phyloP scores from a whole-genome alignment of 108 stramenopile species.

The Heterococcus sp. region DNA sequence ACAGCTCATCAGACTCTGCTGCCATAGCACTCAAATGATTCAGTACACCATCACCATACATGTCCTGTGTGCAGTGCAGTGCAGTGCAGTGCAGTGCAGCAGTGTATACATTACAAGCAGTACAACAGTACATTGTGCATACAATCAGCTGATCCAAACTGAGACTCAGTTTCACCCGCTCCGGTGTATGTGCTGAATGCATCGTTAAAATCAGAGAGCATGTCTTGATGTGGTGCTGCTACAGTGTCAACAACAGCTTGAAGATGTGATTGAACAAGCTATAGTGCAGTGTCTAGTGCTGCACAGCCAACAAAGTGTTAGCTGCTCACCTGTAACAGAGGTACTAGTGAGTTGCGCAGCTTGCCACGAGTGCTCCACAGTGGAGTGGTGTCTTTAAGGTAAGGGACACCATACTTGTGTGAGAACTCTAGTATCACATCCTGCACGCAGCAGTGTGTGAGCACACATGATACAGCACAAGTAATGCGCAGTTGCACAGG shows the following conservation, averaged over 20 bases:
- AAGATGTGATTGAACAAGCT: background rate
- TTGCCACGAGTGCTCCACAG: constrained; percentile 94
- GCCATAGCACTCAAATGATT: constrained; percentile 47
- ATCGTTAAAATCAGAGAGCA: background rate
- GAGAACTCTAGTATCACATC: constrained; percentile 78
- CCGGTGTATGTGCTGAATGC: background rate
- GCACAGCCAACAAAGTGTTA: background rate
- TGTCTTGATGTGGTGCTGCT: background rate
- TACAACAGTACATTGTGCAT: no score
- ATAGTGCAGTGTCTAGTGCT: background rate
- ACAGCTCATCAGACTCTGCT: constrained; percentile 45
- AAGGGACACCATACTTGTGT: constrained; percentile 85
- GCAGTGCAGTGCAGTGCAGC: no score
- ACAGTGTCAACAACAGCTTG: background rate
- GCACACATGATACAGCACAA: no score
- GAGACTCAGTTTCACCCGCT: no score
- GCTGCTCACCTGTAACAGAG: background rate
- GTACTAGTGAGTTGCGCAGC: constrained; percentile 53
- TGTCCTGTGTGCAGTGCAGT: no score
- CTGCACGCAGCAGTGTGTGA: constrained; percentile 73
- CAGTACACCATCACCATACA: constrained; percentile 76
- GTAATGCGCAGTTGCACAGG: no score
- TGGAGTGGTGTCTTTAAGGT: constrained; percentile 90
- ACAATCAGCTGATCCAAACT: no score
- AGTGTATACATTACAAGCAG: no score